Evolutionary conservation across 148 eudicot genomes (phyloP), one percentile per base, ranked within the genome.

Genomic region (Chenopodium album): DNA sequence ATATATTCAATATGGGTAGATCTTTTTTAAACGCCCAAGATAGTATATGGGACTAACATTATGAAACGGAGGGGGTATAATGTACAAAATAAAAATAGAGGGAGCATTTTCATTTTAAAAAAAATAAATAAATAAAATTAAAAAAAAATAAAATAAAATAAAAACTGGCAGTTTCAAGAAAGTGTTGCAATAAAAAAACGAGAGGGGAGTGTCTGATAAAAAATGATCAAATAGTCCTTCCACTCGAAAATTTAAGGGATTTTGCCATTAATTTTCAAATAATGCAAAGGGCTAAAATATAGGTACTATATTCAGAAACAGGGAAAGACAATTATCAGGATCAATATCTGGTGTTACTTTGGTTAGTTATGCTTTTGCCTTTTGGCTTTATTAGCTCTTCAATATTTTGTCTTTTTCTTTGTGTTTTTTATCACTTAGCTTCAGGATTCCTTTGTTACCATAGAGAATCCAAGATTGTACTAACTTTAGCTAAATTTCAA

Each of bases 371-470:
- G 11, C 74, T 71, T 81, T 82, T 62, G 73, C 81, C 13, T 83
- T 78, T 78, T 62, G 81, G 52, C 44, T 54, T 72, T 71, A 47
- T 72, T 71, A 47, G 66, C 64, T 64, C 41, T 78, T 52, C 50
- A 78, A 73, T 65, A 16, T 79, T 41, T 83, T 78, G 81, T 83
- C 78, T 78, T 73, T 70, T 83, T 26, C 32, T 64, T 78, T 66
- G 23, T 73, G 23, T 64, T 12, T 47, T 28, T 78, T 65, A 50
- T 37, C 78, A 78, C 6, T 54, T 50, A 69, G 77, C 52, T 66
- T 73, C 46, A 37, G 48, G 78, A 83, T 83, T 78, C 82, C 73
- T 63, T 59, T 23, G 71, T 82, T 75, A 34, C 23, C 29, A n/a
- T 60, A 41, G n/a, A 54, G 52, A 81, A 26, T 62, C 76, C 23